Percentiles rank a stretch among this genome's conserved stretches.
Conservation (phyloP, 345 rosid genomes). For the Laguncularia racemosa region DNA sequence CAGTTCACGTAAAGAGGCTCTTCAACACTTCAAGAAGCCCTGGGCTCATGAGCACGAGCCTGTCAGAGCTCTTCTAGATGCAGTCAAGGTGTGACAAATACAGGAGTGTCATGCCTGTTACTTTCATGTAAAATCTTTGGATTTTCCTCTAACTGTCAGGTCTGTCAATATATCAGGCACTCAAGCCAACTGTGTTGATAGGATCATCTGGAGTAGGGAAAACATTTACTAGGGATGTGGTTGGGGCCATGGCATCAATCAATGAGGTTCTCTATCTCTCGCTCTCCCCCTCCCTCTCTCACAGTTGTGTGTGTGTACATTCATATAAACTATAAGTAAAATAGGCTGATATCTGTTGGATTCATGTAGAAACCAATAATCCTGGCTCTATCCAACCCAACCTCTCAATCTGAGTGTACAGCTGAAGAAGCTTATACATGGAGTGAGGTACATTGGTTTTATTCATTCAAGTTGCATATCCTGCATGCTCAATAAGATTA, state of each 20-base stretch:
- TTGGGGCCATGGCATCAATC: constrained; percentile 73
- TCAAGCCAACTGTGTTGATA: constrained; percentile 87
- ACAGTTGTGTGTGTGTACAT: background rate
- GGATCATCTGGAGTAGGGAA: constrained; percentile 95
- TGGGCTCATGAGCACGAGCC: constrained; percentile 94
- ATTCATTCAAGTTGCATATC: background rate
- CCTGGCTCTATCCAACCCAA: constrained; percentile 92
- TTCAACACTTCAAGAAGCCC: constrained; percentile 93
- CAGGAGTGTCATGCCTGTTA: background rate
- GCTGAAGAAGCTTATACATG: constrained; percentile 95
- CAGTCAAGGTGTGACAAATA: constrained; percentile 56
- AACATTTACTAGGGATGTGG: constrained; percentile 86
- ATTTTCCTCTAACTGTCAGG: constrained; percentile 1
- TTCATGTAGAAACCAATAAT: constrained; percentile 76
- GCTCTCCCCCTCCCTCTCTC: constrained; percentile 4
- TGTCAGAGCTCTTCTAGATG: constrained; percentile 50
- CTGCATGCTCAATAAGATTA: background rate
- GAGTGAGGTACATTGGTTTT: constrained; percentile 46
- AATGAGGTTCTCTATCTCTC: constrained; percentile 50
- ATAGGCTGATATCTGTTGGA: constrained; percentile 7
- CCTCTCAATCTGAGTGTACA: constrained; percentile 94
- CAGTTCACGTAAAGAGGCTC: constrained; percentile 59
- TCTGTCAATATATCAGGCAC: constrained; percentile 34
- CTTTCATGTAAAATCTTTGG: background rate
- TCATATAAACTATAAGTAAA: background rate